These are phyloP conservation scores for Ceratocystis albifundus DNA, from an alignment of 2,329 filamentous ascomycete species.

Conservation along the genomic window DNA sequence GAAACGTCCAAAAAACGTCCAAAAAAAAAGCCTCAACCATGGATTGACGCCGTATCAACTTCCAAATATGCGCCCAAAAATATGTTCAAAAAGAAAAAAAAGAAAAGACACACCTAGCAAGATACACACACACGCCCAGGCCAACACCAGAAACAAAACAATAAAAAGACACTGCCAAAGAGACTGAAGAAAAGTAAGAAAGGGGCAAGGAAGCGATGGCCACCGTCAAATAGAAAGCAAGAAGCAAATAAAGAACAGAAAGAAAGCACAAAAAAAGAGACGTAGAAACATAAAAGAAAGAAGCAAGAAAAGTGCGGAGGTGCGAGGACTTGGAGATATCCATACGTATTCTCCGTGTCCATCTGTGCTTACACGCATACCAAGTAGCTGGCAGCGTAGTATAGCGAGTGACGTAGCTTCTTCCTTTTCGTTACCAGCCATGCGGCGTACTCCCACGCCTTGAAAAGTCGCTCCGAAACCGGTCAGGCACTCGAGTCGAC, in stretches of 20 bases:
- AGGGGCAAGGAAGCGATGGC: neutral
- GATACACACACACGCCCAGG: neutral
- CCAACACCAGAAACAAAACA: constrained; percentile 11
- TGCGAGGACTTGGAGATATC: no score
- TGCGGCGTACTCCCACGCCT: constrained; percentile 4
- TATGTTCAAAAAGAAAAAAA: neutral
- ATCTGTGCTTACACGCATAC: neutral
- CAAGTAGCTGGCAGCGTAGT: neutral
- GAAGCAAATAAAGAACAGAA: neutral
- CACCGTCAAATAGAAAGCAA: constrained; percentile 11
- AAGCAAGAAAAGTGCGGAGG: no score
- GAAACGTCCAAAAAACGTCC: neutral
- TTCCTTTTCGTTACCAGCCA: neutral
- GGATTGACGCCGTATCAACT: neutral
- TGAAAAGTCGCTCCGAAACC: constrained; percentile 1
- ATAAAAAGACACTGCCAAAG: constrained; percentile 2
- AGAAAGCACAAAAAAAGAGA: neutral
- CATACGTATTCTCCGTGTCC: neutral
- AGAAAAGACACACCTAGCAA: constrained; percentile 5
- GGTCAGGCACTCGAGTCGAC: neutral
- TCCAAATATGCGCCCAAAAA: neutral
- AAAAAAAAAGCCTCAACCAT: neutral
- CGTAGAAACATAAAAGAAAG: neutral
- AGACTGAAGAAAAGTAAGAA: constrained; percentile 12
- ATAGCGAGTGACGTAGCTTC: no score